Conservation (phyloP, 768 basidiomycete genomes). For the Tulasnella sp. region DNA sequence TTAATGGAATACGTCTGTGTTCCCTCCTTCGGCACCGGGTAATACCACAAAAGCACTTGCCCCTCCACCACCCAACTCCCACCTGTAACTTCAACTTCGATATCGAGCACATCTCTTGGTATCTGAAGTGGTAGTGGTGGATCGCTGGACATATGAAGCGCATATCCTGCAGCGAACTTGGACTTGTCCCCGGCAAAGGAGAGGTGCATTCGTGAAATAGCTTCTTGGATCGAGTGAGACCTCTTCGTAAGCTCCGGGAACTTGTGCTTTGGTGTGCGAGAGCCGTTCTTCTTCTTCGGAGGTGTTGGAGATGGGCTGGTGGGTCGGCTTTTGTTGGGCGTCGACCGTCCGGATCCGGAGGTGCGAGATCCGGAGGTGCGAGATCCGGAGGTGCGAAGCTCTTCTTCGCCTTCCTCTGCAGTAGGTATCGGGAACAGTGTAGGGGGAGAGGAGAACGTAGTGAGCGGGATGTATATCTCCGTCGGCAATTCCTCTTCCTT, state of each 20-base stretch:
- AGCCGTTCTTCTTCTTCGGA: not conserved
- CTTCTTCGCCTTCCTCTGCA: not conserved
- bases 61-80: slow-evolving; percentile 8
- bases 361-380: too few species aligned
- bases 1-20: slow-evolving; percentile 3
- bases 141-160: slow-evolving; percentile 13
- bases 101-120: slow-evolving; percentile 7
- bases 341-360: not conserved
- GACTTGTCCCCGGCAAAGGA: slow-evolving; percentile 9
- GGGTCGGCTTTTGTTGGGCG: not conserved
- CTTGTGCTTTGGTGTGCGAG: not conserved
- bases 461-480: slow-evolving; percentile 80
- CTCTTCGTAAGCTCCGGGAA: not conserved
- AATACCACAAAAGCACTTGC: slow-evolving; percentile 16
- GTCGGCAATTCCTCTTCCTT: slow-evolving; percentile 43
- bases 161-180: not conserved
- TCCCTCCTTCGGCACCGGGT: not conserved
- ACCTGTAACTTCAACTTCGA: slow-evolving; percentile 14
- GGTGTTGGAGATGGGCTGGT: not conserved
- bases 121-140: slow-evolving; percentile 10
- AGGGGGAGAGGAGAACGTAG: slow-evolving; percentile 14
- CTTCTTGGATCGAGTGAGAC: slow-evolving; percentile 12
- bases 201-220: slow-evolving; percentile 7
- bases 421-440: slow-evolving; percentile 8
- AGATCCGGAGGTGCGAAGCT: not conserved